These are phyloP conservation scores for Trichomonascaceae sp. DNA, from an alignment of 1,139 yeast species.

Conservation along the genomic window DNA sequence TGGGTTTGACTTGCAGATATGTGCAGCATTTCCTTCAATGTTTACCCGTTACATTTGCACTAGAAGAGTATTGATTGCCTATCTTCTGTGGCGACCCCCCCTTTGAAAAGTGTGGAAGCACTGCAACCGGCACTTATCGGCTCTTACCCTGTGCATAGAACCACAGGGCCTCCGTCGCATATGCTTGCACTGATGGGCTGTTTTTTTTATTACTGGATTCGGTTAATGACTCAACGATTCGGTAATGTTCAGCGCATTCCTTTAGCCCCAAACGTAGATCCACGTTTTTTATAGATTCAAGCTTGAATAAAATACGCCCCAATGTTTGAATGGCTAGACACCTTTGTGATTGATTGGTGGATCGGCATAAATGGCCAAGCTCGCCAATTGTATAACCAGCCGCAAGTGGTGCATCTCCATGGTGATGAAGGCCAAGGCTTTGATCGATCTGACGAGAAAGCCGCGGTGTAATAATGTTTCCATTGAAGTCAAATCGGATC, in stretches of 20 bases:
- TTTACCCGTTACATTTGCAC: neutral
- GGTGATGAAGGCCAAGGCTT: conserved; percentile 80
- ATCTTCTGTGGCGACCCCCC: neutral
- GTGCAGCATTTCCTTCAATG: neutral
- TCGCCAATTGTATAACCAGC: conserved; percentile 92
- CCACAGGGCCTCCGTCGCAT: conserved; percentile 94
- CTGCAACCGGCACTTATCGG: neutral
- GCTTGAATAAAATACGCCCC: conserved; percentile 78
- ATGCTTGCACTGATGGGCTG: conserved; percentile 71
- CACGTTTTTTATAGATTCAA: conserved; percentile 55
- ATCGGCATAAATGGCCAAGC: conserved; percentile 70
- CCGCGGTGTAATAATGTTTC: conserved; percentile 59
- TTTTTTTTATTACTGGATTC: conserved; percentile 68
- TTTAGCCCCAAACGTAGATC: conserved; percentile 61
- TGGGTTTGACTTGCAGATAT: neutral
- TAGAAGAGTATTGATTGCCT: neutral
- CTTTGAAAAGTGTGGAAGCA: neutral
- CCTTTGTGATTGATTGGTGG: conserved; percentile 78
- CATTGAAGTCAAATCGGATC: conserved; percentile 83
- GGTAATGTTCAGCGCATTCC: conserved; percentile 61
- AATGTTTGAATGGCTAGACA: conserved; percentile 79
- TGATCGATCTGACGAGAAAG: conserved; percentile 43
- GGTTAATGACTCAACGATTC: conserved; percentile 63
- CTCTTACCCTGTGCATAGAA: conserved; percentile 58
- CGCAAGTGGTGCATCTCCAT: conserved; percentile 76